phyloP scores from a whole-genome alignment of 176 grass and related monocot genomes.

The Musa beccarii region DNA sequence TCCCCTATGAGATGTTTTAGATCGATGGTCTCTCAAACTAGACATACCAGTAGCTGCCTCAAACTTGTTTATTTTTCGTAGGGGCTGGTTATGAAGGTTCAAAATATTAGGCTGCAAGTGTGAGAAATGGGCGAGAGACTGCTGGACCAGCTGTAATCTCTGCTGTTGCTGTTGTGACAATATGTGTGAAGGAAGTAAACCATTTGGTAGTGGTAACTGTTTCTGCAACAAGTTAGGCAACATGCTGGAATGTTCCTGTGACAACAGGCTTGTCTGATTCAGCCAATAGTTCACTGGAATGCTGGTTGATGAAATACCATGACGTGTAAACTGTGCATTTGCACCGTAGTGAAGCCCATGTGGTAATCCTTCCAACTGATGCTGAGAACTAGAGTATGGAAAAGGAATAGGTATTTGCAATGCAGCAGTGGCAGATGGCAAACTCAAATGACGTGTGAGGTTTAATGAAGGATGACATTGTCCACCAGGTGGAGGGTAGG shows the following conservation, averaged over 20 bases:
- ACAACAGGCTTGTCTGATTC: constrained; percentile 5
- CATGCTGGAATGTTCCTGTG: not conserved
- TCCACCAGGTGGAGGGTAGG: constrained; percentile 29
- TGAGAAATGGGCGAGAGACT: not conserved
- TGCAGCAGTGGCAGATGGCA: constrained; percentile 21
- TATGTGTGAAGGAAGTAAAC: not conserved
- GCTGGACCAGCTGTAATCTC: constrained; percentile 12
- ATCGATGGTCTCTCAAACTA: constrained; percentile 13
- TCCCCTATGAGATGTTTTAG: constrained; percentile 19
- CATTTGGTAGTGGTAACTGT: constrained; percentile 3
- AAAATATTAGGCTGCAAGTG: constrained; percentile 13
- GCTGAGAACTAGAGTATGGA: constrained; percentile 8
- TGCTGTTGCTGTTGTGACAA: constrained; percentile 21
- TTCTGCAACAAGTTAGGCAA: constrained; percentile 11
- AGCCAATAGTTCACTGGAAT: not conserved
- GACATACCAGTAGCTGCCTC: constrained; percentile 5
- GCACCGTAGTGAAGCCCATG: not conserved
- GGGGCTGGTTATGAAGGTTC: constrained; percentile 2
- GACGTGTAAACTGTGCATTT: not conserved
- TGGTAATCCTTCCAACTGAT: constrained; percentile 10
- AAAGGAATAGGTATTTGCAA: constrained; percentile 3
- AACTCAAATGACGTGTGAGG: constrained; percentile 15
- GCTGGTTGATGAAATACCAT: not conserved
- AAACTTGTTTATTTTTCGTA: constrained; percentile 4
- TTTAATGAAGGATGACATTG: constrained; percentile 15